A percentile compares a stretch with the other conserved stretches of the same genome.
Conservation (phyloP, 306 rosid genomes). For the Quercus cerris region DNA sequence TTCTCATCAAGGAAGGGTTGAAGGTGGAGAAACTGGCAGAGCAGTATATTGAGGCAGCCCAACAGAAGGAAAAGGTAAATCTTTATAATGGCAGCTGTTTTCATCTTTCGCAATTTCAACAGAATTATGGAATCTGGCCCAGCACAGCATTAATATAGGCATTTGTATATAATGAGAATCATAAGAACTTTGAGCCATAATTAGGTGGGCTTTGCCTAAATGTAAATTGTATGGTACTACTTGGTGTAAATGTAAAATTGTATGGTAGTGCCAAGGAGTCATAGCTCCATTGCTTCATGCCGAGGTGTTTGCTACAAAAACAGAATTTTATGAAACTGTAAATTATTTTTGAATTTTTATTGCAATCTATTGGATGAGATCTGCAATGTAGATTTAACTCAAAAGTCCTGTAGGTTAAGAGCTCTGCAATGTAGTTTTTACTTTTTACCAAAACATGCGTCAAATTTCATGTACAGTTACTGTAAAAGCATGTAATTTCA, state of each 20-base stretch:
- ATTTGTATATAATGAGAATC: constrained; percentile 16
- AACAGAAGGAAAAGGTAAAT: constrained; percentile 49
- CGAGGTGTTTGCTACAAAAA: neutral
- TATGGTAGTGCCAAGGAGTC: neutral
- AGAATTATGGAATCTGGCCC: constrained; percentile 16
- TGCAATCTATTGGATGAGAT: neutral
- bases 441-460: neutral
- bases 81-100: constrained; percentile 8
- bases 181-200: neutral
- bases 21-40: constrained; percentile 96
- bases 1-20: constrained; percentile 94
- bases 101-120: neutral
- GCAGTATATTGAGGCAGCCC: constrained; percentile 85
- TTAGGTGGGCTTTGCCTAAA: neutral
- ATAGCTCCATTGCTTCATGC: neutral
- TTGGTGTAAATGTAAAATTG: no score
- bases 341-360: neutral
- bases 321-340: neutral
- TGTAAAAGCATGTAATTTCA: neutral
- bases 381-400: no score
- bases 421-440: neutral
- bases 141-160: constrained; percentile 4
- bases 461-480: neutral
- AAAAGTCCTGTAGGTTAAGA: neutral
- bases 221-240: neutral